Evolutionary conservation across 805 yeast species (phyloP).

Genomic region (Nakazawaea ishiwadae): DNA sequence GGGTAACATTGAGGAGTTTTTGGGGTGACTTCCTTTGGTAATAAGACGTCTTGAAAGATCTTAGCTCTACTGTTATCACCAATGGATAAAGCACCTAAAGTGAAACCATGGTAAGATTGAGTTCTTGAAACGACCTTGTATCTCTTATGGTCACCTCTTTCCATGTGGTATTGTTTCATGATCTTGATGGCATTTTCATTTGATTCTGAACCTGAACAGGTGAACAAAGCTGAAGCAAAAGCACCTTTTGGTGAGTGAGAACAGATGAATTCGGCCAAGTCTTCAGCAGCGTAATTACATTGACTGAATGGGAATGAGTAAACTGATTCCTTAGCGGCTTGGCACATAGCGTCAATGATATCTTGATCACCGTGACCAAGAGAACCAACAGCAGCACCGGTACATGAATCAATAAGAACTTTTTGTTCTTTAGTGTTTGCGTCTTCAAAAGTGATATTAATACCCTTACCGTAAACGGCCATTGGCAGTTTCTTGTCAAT

Average conservation of each 20-base stretch:
- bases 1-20: constrained; percentile 28
- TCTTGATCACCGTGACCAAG: constrained; percentile 32
- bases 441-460: constrained; percentile 30
- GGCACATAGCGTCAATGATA: constrained; percentile 27
- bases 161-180: constrained; percentile 40
- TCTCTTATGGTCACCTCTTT: constrained; percentile 30
- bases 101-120: constrained; percentile 42
- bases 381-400: constrained; percentile 40
- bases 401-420: constrained; percentile 30
- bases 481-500: constrained; percentile 32
- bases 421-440: constrained; percentile 29
- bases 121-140: constrained; percentile 33
- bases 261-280: constrained; percentile 32
- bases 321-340: constrained; percentile 25
- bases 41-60: constrained; percentile 24
- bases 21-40: constrained; percentile 20
- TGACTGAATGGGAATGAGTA: constrained; percentile 27
- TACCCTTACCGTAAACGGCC: constrained; percentile 37
- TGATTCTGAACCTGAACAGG: constrained; percentile 69
- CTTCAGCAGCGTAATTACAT: constrained; percentile 29
- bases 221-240: constrained; percentile 37
- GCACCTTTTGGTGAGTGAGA: constrained; percentile 39
- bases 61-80: constrained; percentile 29
- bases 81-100: constrained; percentile 39
- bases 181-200: constrained; percentile 70